Evolutionary conservation across 2,329 filamentous ascomycete genomes (phyloP).

Genomic region (Macroventuria anomochaeta): DNA sequence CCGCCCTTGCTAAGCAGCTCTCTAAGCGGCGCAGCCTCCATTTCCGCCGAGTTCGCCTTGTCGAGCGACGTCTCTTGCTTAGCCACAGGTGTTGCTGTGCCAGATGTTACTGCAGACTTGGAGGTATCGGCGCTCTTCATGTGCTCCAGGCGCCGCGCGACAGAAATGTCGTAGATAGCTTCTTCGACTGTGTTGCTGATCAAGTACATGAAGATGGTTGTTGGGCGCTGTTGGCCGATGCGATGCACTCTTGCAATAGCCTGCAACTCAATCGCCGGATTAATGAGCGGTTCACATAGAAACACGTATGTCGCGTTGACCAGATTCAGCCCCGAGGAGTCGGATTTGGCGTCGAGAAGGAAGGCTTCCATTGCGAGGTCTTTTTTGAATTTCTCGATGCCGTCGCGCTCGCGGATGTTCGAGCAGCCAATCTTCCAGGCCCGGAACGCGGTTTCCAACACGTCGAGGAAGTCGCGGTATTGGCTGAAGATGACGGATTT

Average conservation of each 20-base stretch:
- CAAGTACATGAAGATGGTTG: conserved; percentile 94
- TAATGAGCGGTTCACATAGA: conserved; percentile 90
- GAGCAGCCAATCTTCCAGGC: conserved; percentile 76
- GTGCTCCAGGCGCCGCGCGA: conserved; percentile 78
- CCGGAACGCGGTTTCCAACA: conserved; percentile 73
- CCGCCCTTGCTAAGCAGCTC: conserved; percentile 73
- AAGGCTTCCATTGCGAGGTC: conserved; percentile 81
- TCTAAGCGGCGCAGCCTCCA: conserved; percentile 74
- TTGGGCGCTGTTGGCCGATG: conserved; percentile 86
- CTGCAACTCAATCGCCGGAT: conserved; percentile 91
- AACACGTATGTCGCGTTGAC: conserved; percentile 95
- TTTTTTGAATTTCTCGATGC: conserved; percentile 77
- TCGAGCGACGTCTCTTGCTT: conserved; percentile 72
- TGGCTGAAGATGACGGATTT: conserved; percentile 97
- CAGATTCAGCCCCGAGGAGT: conserved; percentile 87
- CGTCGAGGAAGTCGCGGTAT: conserved; percentile 78
- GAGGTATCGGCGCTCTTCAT: conserved; percentile 58
- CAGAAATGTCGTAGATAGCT: conserved; percentile 86
- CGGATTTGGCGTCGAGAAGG: conserved; percentile 84
- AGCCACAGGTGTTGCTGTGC: conserved; percentile 35
- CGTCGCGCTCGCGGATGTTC: conserved; percentile 71
- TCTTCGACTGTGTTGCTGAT: conserved; percentile 91
- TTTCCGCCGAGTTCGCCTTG: conserved; percentile 81
- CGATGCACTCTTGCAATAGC: conserved; percentile 94
- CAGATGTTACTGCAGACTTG: conserved; percentile 11